A percentile compares a stretch with the other conserved stretches of the same genome.
These are phyloP conservation scores for Lodderomyces orthopsilosis DNA, from an alignment of 1,139 yeast species.

Conservation along the genomic window DNA sequence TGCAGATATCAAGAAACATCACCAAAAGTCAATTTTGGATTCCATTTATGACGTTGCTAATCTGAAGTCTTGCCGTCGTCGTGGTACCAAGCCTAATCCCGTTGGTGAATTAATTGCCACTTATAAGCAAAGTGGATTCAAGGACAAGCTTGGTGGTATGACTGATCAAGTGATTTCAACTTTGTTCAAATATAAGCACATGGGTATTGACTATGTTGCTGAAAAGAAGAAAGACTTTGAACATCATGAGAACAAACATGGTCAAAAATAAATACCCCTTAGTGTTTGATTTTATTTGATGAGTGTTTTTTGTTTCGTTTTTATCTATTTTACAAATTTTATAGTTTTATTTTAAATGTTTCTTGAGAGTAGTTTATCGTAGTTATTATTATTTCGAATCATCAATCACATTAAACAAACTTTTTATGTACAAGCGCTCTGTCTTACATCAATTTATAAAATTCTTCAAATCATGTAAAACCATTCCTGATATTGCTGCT, in stretches of 20 bases:
- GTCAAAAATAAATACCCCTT: neutral
- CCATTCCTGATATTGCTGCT: slow-evolving; percentile 70
- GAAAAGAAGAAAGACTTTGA: neutral
- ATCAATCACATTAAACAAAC: neutral
- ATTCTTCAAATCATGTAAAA: slow-evolving; percentile 42
- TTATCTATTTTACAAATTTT: slow-evolving; percentile 1
- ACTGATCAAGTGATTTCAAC: neutral
- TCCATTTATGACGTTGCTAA: neutral
- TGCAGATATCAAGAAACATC: too few species aligned
- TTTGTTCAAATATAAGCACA: neutral
- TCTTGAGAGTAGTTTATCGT: too few species aligned
- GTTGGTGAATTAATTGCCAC: neutral
- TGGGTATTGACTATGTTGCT: neutral
- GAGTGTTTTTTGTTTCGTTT: neutral
- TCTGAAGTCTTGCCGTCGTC: neutral
- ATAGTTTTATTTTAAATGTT: neutral
- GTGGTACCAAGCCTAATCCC: neutral
- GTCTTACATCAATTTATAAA: neutral
- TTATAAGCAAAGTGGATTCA: slow-evolving; percentile 1
- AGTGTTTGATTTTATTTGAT: neutral
- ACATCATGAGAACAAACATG: neutral
- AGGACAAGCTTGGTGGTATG: neutral
- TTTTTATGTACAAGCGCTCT: neutral
- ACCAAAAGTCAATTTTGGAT: neutral
- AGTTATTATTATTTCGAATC: too few species aligned